Evolutionary conservation across 148 eudicot species (phyloP), one percentile per base, ranked within the genome.

Genomic region (Chenopodium berlandieri): DNA sequence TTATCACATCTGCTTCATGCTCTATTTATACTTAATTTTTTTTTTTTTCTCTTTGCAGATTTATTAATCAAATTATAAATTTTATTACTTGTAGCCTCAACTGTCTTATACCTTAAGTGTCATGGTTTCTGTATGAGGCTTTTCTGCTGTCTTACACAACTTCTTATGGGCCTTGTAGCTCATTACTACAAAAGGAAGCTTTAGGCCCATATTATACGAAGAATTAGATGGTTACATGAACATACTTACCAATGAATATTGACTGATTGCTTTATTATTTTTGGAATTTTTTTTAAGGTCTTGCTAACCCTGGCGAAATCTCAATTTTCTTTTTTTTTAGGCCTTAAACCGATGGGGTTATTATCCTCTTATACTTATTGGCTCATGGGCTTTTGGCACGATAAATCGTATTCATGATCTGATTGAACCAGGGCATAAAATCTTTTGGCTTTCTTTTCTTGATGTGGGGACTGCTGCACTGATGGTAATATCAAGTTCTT

Each of bases 401-500:
- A 90, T 95, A 85, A 93, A 95, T 78, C 93, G 94, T 75, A 88
- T 95, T 58, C 99, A 95, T 87, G 97, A 95, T 83, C 87, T 96
- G 80, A 86, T 94, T 76, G 98, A 96, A 80, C 98, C 98, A 7
- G 93, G 92, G 65, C 93, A 91, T 86, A 92, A 92, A 84, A 89
- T 96, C 85, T 91, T 94, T 85, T 96, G 99, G 99, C 95, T 96
- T 56, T 92, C 97, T 58, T 85, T 92, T 84, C 93, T 96, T 74
- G 99, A 96, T 91, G 97, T 96, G 84, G 98, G 98, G 67, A 96
- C 91, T 88, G 88, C 99, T 84, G 97, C 97, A 31, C 90, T 95
- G 40, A 95, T 95, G 99, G 98, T 95, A 90, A 88, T 56, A 23
- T 79, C 48, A 56, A 31, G 32, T 40, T 83, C 78, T 46, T 17